Conservation (phyloP, 352 stramenopile genomes). For the Phytophthora sp. region DNA sequence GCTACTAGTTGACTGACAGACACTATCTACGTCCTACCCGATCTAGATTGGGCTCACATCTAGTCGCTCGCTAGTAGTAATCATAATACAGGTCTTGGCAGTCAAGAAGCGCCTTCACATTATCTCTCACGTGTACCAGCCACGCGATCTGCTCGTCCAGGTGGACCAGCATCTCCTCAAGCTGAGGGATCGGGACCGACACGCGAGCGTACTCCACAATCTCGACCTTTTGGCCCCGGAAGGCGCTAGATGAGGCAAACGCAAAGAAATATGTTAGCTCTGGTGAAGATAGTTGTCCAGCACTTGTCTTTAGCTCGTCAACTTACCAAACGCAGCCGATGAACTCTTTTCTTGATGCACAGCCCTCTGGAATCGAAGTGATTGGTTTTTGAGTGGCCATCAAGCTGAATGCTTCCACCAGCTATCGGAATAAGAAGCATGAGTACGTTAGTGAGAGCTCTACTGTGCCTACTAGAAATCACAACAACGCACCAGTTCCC, state of each 20-base stretch:
- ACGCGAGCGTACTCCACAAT: slow-evolving; percentile 79
- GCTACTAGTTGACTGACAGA: not conserved
- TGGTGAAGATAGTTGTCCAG: too few relatives aligned
- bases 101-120: slow-evolving; percentile 74
- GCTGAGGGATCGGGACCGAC: slow-evolving; percentile 69
- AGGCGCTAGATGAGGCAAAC: slow-evolving; percentile 42
- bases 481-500: slow-evolving; percentile 61
- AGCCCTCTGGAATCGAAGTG: slow-evolving; percentile 62
- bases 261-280: not conserved
- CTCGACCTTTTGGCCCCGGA: slow-evolving; percentile 78
- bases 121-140: slow-evolving; percentile 75
- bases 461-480: too few relatives aligned
- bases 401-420: slow-evolving; percentile 79
- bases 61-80: slow-evolving; percentile 24
- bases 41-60: not conserved
- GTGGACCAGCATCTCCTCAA: slow-evolving; percentile 81
- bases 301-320: too few relatives aligned
- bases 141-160: slow-evolving; percentile 68
- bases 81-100: slow-evolving; percentile 56
- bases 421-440: slow-evolving; percentile 33
- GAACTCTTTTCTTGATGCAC: slow-evolving; percentile 81
- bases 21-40: not conserved
- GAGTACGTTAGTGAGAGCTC: too few relatives aligned
- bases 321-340: slow-evolving; percentile 80
- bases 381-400: slow-evolving; percentile 59